A percentile compares a stretch with the other conserved stretches of the same genome.
Conservation (phyloP, 257 asterid genomes). For the Phtheirospermum japonicum region DNA sequence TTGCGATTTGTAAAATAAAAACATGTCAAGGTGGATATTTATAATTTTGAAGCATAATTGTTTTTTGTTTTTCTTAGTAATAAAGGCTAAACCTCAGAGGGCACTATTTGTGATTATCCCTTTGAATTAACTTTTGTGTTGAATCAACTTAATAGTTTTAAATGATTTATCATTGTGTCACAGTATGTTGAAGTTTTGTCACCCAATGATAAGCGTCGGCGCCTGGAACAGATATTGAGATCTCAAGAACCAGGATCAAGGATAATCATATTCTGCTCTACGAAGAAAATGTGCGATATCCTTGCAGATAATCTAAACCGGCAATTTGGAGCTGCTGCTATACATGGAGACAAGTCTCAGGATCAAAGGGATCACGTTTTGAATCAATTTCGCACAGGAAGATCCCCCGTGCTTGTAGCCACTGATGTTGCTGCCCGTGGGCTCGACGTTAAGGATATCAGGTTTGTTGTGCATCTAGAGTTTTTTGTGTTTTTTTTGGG, state of each 20-base stretch:
- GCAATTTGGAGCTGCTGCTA: constrained; percentile 82
- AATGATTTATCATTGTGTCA: constrained; percentile 12
- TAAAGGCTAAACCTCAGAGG: neutral
- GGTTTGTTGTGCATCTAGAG: constrained; percentile 40
- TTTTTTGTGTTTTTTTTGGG: neutral
- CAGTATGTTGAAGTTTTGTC: constrained; percentile 74
- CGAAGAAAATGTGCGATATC: constrained; percentile 85
- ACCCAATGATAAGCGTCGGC: constrained; percentile 64
- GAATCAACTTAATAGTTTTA: constrained; percentile 8
- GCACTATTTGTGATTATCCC: neutral
- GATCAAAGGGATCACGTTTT: constrained; percentile 79
- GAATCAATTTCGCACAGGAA: constrained; percentile 77
- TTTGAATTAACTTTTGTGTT: neutral
- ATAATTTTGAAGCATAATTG: neutral
- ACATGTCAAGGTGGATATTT: neutral
- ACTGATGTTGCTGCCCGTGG: constrained; percentile 99
- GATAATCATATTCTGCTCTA: constrained; percentile 86
- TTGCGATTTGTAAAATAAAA: neutral
- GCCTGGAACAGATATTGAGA: constrained; percentile 77
- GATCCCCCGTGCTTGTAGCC: constrained; percentile 84
- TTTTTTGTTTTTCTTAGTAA: neutral
- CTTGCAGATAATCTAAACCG: constrained; percentile 63
- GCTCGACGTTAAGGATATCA: constrained; percentile 86
- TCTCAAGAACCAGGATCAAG: constrained; percentile 91
- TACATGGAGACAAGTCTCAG: constrained; percentile 92